These are phyloP conservation scores for Quercus phellos DNA, from an alignment of 331 rosid genomes.

Conservation along the genomic window DNA sequence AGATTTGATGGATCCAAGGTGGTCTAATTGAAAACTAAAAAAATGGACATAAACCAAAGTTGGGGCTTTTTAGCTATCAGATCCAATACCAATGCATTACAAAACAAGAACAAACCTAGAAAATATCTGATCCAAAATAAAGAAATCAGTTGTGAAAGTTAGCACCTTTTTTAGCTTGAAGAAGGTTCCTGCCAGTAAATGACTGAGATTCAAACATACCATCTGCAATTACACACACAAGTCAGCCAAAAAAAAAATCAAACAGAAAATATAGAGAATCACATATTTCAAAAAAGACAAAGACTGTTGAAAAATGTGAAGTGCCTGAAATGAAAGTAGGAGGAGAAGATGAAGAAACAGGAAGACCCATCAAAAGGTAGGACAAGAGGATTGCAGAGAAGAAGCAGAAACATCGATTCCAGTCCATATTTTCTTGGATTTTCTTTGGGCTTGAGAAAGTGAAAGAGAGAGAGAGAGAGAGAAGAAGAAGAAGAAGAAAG, in stretches of 20 bases:
- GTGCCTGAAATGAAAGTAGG: slow-evolving; percentile 47
- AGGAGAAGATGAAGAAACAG: slow-evolving; percentile 41
- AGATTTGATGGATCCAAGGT: neutral
- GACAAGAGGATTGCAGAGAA: slow-evolving; percentile 29
- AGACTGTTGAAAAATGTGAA: neutral
- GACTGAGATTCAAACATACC: slow-evolving; percentile 36
- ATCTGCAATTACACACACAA: slow-evolving; percentile 33
- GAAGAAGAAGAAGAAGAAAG: neutral
- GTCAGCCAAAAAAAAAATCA: slow-evolving; percentile 5
- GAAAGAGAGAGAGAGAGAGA: too few relatives aligned
- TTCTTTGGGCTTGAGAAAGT: neutral
- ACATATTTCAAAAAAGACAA: neutral
- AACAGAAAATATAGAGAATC: neutral
- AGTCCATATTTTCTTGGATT: slow-evolving; percentile 14
- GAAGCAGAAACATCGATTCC: slow-evolving; percentile 32
- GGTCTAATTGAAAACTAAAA: neutral
- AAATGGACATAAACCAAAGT: neutral
- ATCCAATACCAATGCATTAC: slow-evolving; percentile 8
- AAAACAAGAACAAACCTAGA: neutral
- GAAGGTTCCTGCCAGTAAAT: slow-evolving; percentile 60
- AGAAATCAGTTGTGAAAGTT: neutral
- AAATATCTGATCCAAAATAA: neutral
- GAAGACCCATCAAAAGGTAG: slow-evolving; percentile 24
- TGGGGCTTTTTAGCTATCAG: neutral
- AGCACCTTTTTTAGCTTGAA: slow-evolving; percentile 80